Conservation (phyloP, 441 rosid species). For the Populus hybrid region DNA sequence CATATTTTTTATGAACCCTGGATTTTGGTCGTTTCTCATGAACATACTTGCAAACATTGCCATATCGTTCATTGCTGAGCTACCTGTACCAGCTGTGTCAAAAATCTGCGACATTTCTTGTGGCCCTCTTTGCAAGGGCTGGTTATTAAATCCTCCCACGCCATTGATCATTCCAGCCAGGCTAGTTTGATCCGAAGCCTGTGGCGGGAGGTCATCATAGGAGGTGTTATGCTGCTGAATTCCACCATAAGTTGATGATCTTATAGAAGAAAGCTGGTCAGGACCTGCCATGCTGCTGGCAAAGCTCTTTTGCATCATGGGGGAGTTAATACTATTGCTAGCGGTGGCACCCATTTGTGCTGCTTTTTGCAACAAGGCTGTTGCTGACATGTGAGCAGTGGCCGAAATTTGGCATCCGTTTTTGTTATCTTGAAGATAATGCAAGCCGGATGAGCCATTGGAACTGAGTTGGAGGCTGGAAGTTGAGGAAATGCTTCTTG, state of each 20-base stretch:
- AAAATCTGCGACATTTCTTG: conserved; percentile 41
- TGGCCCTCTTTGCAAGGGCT: conserved; percentile 26
- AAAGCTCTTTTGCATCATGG: conserved; percentile 66
- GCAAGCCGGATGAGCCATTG: conserved; percentile 41
- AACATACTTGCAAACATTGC: conserved; percentile 47
- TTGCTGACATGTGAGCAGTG: conserved; percentile 54
- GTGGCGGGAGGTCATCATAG: conserved; percentile 30
- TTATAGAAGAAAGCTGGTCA: conserved; percentile 30
- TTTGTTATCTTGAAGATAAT: conserved; percentile 44
- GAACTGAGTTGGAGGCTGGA: conserved; percentile 62
- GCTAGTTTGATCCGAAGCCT: conserved; percentile 28
- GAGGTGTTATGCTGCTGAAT: conserved; percentile 28
- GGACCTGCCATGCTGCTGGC: conserved; percentile 41
- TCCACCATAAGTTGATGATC: conserved; percentile 26
- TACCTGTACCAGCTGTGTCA: conserved; percentile 22
- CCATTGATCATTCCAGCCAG: conserved; percentile 27
- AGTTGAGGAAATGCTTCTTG: conserved; percentile 40
- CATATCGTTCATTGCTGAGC: conserved; percentile 35
- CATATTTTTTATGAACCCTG: conserved; percentile 30
- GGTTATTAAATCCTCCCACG: conserved; percentile 29
- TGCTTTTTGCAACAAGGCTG: conserved; percentile 54
- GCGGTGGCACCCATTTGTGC: conserved; percentile 68
- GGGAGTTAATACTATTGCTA: conserved; percentile 57
- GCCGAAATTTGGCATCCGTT: conserved; percentile 27
- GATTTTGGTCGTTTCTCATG: conserved; percentile 28